Conservation (phyloP, 257 asterid species). For the Solanum arcanum region DNA sequence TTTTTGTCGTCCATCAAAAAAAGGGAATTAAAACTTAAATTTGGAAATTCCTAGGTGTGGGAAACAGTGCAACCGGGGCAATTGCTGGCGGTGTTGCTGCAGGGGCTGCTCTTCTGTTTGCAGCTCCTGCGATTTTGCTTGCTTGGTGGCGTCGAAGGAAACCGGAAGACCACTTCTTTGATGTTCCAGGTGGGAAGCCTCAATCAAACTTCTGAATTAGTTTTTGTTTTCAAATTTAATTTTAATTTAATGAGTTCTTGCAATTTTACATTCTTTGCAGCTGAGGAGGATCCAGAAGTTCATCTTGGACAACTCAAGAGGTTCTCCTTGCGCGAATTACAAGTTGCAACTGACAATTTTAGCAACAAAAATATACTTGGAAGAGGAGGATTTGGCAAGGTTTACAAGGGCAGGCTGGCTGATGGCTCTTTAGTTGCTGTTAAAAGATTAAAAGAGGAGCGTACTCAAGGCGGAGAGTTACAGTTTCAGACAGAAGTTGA, state of each 20-base stretch:
- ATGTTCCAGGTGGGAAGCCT: slow-evolving; percentile 73
- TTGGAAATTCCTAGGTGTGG: slow-evolving; percentile 27
- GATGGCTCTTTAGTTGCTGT: slow-evolving; percentile 84
- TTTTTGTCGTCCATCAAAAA: background rate
- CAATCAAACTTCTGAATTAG: background rate
- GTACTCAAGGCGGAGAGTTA: slow-evolving; percentile 72
- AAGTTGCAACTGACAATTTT: slow-evolving; percentile 70
- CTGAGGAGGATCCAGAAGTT: slow-evolving; percentile 95
- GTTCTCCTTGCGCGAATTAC: slow-evolving; percentile 76
- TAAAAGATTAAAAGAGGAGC: slow-evolving; percentile 85
- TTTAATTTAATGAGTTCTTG: background rate
- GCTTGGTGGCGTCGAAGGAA: slow-evolving; percentile 67
- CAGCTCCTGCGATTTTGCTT: slow-evolving; percentile 67
- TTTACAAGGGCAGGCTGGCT: slow-evolving; percentile 83
- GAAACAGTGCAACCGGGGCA: slow-evolving; percentile 69
- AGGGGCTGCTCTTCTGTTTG: slow-evolving; percentile 84
- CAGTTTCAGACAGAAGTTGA: slow-evolving; percentile 94
- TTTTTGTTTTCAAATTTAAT: background rate
- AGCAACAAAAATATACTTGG: slow-evolving; percentile 67
- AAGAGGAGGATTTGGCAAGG: slow-evolving; percentile 86
- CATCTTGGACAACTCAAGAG: slow-evolving; percentile 88
- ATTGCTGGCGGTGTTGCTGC: slow-evolving; percentile 94
- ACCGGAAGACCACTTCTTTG: slow-evolving; percentile 82
- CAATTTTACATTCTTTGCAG: slow-evolving; percentile 25
- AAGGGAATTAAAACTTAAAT: background rate